Conservation (phyloP, 2,329 filamentous ascomycete genomes). For the Pseudogymnoascus sp. region DNA sequence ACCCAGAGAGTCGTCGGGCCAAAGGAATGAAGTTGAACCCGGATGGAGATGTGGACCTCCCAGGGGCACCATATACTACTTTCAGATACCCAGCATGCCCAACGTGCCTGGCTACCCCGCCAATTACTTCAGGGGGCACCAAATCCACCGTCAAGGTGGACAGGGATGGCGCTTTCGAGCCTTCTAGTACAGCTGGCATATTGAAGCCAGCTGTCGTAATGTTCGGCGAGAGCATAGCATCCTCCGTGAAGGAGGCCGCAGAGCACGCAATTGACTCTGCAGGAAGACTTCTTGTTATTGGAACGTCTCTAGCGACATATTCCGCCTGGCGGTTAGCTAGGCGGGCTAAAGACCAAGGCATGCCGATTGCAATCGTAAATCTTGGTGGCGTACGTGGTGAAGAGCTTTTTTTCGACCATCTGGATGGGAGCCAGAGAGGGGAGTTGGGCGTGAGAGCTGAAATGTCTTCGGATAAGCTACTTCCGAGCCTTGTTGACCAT, state of each 20-base stretch:
- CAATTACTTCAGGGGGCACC: conserved; percentile 45
- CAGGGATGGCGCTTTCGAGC: conserved; percentile 67
- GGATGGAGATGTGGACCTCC: conserved; percentile 88
- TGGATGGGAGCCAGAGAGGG: conserved; percentile 44
- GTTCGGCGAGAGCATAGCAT: conserved; percentile 84
- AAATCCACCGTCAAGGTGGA: conserved; percentile 60
- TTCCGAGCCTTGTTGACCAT: conserved; percentile 48
- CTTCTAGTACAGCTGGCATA: conserved; percentile 61
- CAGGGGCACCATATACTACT: conserved; percentile 75
- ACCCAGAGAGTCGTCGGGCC: conserved; percentile 58
- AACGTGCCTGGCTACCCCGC: conserved; percentile 60
- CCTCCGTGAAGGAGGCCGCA: conserved; percentile 61
- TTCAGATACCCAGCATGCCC: conserved; percentile 91
- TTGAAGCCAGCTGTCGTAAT: conserved; percentile 91
- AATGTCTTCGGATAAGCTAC: conserved; percentile 46
- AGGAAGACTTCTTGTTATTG: conserved; percentile 67
- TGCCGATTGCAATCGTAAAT: conserved; percentile 83
- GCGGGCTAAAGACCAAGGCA: conserved; percentile 68
- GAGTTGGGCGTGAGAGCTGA: conserved; percentile 48
- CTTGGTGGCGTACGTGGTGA: conserved; percentile 77
- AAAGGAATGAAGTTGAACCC: conserved; percentile 78
- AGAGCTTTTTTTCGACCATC: conserved; percentile 56
- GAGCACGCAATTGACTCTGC: conserved; percentile 74
- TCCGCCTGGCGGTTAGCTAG: conserved; percentile 88
- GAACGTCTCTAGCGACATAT: conserved; percentile 88